These are phyloP conservation scores for Candida khao-thaluensis DNA, from an alignment of 805 yeast genomes.

Conservation along the genomic window DNA sequence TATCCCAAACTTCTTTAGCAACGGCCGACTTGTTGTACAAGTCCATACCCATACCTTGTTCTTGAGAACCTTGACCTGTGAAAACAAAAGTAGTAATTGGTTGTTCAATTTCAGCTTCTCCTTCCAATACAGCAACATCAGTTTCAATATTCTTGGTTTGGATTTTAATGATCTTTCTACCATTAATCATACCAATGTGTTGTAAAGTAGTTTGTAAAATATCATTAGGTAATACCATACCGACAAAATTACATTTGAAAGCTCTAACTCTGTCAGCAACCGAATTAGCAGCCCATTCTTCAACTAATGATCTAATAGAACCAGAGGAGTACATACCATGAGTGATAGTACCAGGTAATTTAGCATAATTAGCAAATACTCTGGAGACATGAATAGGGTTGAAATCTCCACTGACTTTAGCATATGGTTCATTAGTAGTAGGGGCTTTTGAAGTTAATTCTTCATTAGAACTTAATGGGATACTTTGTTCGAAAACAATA, in stretches of 20 bases:
- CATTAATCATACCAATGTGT: constrained; percentile 98
- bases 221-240: constrained; percentile 98
- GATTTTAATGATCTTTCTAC: constrained; percentile 94
- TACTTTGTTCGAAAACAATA: constrained; percentile 81
- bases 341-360: constrained; percentile 95
- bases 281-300: constrained; percentile 98
- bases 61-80: constrained; percentile 99
- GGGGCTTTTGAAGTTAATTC: constrained; percentile 78
- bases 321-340: constrained; percentile 99
- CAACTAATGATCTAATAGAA: constrained; percentile 90
- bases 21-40: constrained; percentile 86
- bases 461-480: constrained; percentile 73
- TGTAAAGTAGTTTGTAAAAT: constrained; percentile 81
- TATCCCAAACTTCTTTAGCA: constrained; percentile 96
- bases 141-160: constrained; percentile 83
- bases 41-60: constrained; percentile 99
- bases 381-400: constrained; percentile 98
- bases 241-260: constrained; percentile 84
- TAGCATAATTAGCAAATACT: constrained; percentile 90
- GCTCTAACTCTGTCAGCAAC: constrained; percentile 95
- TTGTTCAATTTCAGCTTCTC: constrained; percentile 99
- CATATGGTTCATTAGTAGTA: constrained; percentile 93
- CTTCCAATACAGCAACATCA: constrained; percentile 72
- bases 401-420: constrained; percentile 96
- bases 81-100: constrained; percentile 95